Base-by-base conservation (phyloP, 305 asterid species). In the Fraxinus platypoda region DNA sequence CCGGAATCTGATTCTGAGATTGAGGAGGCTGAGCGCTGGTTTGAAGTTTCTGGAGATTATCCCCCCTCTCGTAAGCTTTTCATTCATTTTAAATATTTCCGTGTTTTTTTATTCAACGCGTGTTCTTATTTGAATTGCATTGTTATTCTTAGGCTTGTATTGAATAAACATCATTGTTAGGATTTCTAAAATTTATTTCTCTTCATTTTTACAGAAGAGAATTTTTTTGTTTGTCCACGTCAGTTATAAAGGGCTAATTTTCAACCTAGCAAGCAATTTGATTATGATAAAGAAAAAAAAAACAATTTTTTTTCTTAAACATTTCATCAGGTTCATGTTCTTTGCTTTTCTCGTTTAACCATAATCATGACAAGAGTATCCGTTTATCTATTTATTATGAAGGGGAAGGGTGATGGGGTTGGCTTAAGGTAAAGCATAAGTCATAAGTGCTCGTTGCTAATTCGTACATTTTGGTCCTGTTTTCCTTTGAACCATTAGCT, bases 61-160 rank as follows among this genome's bases (percentile, higher is more conserved):
- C 92, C 94, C 72, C 91, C 92, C 85, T 95, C 98, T 85, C 97
- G 99, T 95, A 81, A 88, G 97, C 79, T 26, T 52, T 46, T 33
- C 8, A 74, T 66, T 41, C 34, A 13, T 6, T 15, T 35, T 71
- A 13, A 64, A 25, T 28, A 15, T 57, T 30, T 17, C 57, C 11
- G 17, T 74, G 5, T 6, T 31, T 80, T 43, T 19, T 3, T 76
- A 0, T n/a, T 26, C 25, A 17, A 33, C 26, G 15, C 68, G 23
- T 70, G 52, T 21, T 70, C 33, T 43, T 70, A 0, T 72, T 21
- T 72, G 78, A n/a, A 73, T 71, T 33, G 59, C n/a, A 17, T n/a
- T 11, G 49, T n/a, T 15, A 37, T 23, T 46, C 26, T 23, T 43
- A 3, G 74, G 25, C 37, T 19, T 52, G 2, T 59, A 6, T 19